phyloP scores from a whole-genome alignment of 192 early-diverging fungal species.

The Coemansia sp. region DNA sequence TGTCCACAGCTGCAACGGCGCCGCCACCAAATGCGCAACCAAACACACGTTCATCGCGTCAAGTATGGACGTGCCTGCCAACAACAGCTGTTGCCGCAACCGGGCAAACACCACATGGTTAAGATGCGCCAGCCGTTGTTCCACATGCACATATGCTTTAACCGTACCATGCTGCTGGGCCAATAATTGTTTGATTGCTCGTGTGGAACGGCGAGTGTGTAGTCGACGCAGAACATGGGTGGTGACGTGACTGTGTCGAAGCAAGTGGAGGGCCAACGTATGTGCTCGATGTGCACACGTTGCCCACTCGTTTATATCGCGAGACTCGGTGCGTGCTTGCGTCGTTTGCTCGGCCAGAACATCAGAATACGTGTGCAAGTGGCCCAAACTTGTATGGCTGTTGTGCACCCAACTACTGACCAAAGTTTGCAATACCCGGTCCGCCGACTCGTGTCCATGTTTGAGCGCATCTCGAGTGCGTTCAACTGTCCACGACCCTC shows the following conservation, averaged over 20 bases:
- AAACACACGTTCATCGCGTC: conserved; percentile 3
- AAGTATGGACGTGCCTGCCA: background rate
- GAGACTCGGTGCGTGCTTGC: too few relatives aligned
- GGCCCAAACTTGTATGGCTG: background rate
- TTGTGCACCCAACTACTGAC: background rate
- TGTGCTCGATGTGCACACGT: background rate
- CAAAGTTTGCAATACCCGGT: background rate
- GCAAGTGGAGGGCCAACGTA: background rate
- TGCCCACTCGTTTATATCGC: background rate
- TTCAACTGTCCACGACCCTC: background rate
- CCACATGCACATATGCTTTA: background rate
- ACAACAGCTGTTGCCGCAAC: background rate
- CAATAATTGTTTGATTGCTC: background rate
- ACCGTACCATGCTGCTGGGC: background rate
- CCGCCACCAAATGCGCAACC: conserved; percentile 7
- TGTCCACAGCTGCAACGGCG: conserved; percentile 20
- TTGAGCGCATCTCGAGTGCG: background rate
- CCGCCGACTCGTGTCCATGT: background rate
- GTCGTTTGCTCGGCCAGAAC: background rate
- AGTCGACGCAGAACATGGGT: background rate
- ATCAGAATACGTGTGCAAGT: background rate
- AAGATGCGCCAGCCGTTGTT: conserved; percentile 5
- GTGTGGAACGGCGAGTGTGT: background rate
- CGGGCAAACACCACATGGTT: conserved; percentile 6
- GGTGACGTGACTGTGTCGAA: background rate